A percentile compares a stretch with the other conserved stretches of the same genome.
Evolutionary conservation across 78 protist genomes (phyloP).

Genomic region (Polysphondylium violaceum): DNA sequence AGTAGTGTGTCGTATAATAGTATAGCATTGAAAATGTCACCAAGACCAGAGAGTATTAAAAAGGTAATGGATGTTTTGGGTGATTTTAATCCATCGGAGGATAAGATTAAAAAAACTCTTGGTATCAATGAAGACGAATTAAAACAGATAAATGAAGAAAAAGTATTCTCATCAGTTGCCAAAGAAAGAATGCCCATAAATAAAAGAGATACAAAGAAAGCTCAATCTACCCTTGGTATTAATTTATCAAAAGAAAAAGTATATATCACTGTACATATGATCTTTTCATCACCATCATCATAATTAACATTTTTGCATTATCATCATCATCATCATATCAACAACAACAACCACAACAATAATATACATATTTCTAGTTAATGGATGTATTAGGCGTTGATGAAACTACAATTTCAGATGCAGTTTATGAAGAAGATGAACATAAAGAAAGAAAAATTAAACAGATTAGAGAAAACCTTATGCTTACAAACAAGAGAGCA

Average conservation of each 20-base stretch:
- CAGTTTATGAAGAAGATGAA: conserved; percentile 53
- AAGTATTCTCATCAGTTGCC: neutral
- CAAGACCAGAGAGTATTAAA: conserved; percentile 73
- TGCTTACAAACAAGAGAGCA: conserved; percentile 56
- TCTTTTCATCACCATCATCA: neutral
- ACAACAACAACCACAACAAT: too few species aligned
- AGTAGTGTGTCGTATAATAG: too few species aligned
- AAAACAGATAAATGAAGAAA: conserved; percentile 35
- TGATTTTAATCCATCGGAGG: conserved; percentile 72
- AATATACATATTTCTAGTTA: neutral
- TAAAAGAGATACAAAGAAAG: conserved; percentile 64
- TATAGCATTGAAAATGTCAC: conserved; percentile 52
- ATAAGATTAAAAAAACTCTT: conserved; percentile 60
- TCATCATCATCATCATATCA: too few species aligned
- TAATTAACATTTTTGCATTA: neutral
- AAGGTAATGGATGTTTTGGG: conserved; percentile 69
- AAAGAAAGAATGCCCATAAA: conserved; percentile 76
- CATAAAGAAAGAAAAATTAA: conserved; percentile 40
- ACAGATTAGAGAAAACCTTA: conserved; percentile 30
- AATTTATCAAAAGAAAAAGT: conserved; percentile 73
- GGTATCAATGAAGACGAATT: conserved; percentile 68
- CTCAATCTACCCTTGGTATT: conserved; percentile 63
- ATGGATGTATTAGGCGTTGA: conserved; percentile 78
- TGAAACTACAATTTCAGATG: conserved; percentile 61
- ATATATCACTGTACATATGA: neutral